Base-by-base conservation (phyloP, 129 eudicot species). In the Lonicera japonica region DNA sequence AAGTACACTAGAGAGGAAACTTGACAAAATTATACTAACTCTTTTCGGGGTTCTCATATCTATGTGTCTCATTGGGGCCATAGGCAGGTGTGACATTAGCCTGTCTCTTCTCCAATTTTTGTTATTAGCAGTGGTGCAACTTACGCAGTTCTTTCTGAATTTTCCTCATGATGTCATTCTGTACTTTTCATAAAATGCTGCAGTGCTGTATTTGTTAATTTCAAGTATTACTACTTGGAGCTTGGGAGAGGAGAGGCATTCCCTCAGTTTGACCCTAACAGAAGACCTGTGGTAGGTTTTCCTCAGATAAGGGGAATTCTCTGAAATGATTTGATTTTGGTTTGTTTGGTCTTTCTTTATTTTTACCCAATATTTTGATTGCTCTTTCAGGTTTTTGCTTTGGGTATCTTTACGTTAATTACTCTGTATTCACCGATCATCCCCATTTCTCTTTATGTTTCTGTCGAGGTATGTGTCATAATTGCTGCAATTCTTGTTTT, bases 371-470 rank as follows among this genome's bases (percentile, higher is more conserved):
- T 60, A 10, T 48, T 51, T 43, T 61, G 62, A 63, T 73, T 70
- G 25, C 58, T 59, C 55, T 29, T 75, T 24, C 81, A 92, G 99
- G 99, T 92, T 66, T 73, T 74, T 65, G 64, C 74, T 39, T 75
- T 92, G 77, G 89, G 84, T 51, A 88, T 92, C 76, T 92, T 92
- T 73, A 92, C 99, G 48, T 83, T 92, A 29, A 88, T 92, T 67
- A 92, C 99, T 70, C 80, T 92, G 24, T 92, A 85, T 79, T 92
- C 99, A 5, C 94, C 99, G 20, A 85, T 92, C 70, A 92, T 92
- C 70, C 99, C 99, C 38, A 92, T 92, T 58, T 92, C 99, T 51
- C 96, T 92, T 9, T 92, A 92, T 82, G 99, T 92, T 83, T 88
- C 99, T 23, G 86, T 92, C 39, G 99, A 92, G 99, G 99, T 87